Conservation (phyloP, 345 rosid genomes). For the Lepidium aucheri region DNA sequence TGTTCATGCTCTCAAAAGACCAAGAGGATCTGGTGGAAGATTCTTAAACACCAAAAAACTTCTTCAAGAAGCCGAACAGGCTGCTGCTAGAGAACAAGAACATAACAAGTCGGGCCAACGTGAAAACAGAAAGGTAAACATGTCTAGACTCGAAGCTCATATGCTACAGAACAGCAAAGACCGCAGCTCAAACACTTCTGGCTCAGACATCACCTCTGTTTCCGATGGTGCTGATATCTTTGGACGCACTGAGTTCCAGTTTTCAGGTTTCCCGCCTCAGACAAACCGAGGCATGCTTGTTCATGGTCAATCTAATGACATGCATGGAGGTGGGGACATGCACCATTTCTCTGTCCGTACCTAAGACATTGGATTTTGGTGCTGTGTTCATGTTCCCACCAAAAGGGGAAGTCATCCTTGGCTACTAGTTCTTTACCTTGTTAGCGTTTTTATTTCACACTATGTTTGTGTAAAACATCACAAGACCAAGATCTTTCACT, state of each 20-base stretch:
- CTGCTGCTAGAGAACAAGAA: conserved; percentile 13
- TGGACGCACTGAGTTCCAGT: conserved; percentile 43
- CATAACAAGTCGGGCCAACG: conserved; percentile 12
- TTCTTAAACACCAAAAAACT: conserved; percentile 57
- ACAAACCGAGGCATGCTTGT: conserved; percentile 20
- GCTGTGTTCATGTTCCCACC: conserved; percentile 36
- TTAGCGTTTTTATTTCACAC: conserved; percentile 10
- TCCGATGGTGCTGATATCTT: conserved; percentile 39
- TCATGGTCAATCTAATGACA: conserved; percentile 29
- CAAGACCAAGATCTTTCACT: conserved; percentile 3
- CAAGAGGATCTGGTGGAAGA: conserved; percentile 81
- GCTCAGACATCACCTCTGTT: conserved; percentile 43
- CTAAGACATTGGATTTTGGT: conserved; percentile 31
- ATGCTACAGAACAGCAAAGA: conserved; percentile 28
- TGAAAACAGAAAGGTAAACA: neutral
- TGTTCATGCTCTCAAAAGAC: conserved; percentile 69
- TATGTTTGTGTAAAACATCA: conserved; percentile 12
- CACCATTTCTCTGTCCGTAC: conserved; percentile 37
- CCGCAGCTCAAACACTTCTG: conserved; percentile 37
- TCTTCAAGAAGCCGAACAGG: conserved; percentile 35
- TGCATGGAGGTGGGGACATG: conserved; percentile 33
- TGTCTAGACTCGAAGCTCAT: conserved; percentile 35
- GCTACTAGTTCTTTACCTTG: conserved; percentile 38
- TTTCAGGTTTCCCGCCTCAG: conserved; percentile 40
- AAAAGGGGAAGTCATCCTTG: conserved; percentile 95